Base-by-base conservation (phyloP, 2,329 filamentous ascomycete genomes). In the Exophiala sideris region DNA sequence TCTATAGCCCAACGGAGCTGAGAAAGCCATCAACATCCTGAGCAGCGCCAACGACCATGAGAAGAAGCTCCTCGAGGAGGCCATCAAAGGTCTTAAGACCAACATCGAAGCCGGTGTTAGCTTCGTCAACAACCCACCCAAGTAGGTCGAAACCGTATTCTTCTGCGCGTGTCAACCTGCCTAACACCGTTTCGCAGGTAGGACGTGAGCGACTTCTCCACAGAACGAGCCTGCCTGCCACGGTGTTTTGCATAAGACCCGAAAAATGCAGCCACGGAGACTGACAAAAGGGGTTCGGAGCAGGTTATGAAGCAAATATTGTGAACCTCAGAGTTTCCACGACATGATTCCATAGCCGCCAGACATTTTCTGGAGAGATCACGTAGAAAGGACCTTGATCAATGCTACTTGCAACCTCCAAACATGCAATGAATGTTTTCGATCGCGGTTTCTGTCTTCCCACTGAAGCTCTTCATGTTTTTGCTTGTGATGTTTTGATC, bases 71-170 rank as follows among this genome's bases (percentile, higher is more conserved):
- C 82, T 97, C 66, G 79, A 87, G 67, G 86, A 83, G 68, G 84
- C 82, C 71, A 81, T 88, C 71, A 79, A 83, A 65, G 92, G 87
- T 64, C 84, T 97, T 60, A 88, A 91, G 80, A 86, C 84, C 77
- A 97, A 97, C 79, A 96, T 99, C 72, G 77, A 83, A 69, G 96
- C 97, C 85, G 94, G 94, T 71, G 79, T 96, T 70, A 84, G 86
- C 71, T 99, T 97, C 72, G 86, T 86, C 74, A 81, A 88, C 79
- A 91, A 87, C 81, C 84, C 89, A 72, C 87, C 90, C 45, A 59
- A 61, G 59, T 61, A 61, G 36, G 58, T 50, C 34, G 46, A 9
- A 21, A 42, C 40, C 34, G 24, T 29, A 29, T 51, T 36, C 45
- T 53, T 46, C 36, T 56, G 39, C 16, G 40, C 55, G 57, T 52